Conservation (phyloP, 805 yeast genomes). For the Starmerella ratchasimensis region DNA sequence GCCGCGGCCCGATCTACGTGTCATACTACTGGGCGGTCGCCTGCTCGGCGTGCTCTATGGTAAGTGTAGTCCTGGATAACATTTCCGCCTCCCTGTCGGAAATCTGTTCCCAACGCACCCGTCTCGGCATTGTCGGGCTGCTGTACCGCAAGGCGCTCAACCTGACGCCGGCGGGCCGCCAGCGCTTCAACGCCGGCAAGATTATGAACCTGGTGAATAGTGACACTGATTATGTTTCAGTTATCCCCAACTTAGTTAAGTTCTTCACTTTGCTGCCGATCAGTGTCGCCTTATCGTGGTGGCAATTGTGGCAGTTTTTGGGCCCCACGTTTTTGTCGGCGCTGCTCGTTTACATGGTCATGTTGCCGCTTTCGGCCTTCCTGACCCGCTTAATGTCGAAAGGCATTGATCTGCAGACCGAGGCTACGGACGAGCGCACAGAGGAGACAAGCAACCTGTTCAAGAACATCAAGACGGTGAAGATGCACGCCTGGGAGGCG, state of each 20-base stretch:
- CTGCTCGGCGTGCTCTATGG: slow-evolving; percentile 11
- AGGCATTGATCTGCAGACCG: slow-evolving; percentile 71
- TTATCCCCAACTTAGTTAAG: slow-evolving; percentile 59
- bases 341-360: slow-evolving; percentile 49
- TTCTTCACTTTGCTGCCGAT: slow-evolving; percentile 89
- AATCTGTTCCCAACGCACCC: background rate
- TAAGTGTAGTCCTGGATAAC: too few species aligned
- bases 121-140: too few species aligned
- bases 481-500: slow-evolving; percentile 75
- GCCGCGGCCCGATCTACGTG: slow-evolving; percentile 10
- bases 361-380: slow-evolving; percentile 67
- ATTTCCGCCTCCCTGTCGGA: too few species aligned
- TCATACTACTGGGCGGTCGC: slow-evolving; percentile 13
- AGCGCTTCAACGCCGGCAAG: slow-evolving; percentile 59
- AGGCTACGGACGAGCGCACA: slow-evolving; percentile 60
- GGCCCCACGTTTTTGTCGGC: slow-evolving; percentile 92
- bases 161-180: slow-evolving; percentile 40
- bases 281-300: slow-evolving; percentile 66
- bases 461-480: slow-evolving; percentile 76
- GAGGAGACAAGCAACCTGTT: slow-evolving; percentile 76
- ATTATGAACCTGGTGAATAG: slow-evolving; percentile 65
- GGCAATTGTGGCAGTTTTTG: slow-evolving; percentile 55
- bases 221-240: slow-evolving; percentile 55
- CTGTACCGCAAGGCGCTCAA: slow-evolving; percentile 52
- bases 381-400: slow-evolving; percentile 29